Conservation (phyloP, 2,329 filamentous ascomycete species). For the Aphanoascus verrucosus region DNA sequence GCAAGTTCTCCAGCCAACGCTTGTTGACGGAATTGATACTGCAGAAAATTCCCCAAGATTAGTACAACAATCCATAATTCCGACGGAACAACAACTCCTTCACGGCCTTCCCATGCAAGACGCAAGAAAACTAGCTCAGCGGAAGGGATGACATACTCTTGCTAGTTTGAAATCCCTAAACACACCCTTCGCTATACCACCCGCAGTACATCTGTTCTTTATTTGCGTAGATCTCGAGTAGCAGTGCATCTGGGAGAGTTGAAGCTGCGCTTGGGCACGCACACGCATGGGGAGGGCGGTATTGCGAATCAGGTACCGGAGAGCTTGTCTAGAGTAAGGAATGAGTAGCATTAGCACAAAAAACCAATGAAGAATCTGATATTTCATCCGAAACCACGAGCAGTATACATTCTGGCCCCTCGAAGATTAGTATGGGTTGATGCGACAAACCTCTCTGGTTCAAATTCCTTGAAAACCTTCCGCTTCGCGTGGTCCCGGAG, state of each 20-base stretch:
- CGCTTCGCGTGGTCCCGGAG: constrained; percentile 96
- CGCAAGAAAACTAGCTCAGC: not conserved
- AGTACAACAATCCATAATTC: not conserved
- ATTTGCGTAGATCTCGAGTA: constrained; percentile 93
- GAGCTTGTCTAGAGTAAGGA: constrained; percentile 58
- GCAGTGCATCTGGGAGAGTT: constrained; percentile 88
- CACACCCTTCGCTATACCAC: constrained; percentile 84
- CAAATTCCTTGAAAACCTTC: constrained; percentile 75
- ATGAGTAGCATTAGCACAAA: not conserved
- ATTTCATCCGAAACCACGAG: not conserved
- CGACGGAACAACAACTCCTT: constrained; percentile 1
- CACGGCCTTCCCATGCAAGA: not conserved
- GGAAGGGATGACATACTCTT: constrained; percentile 53
- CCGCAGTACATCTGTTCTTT: constrained; percentile 82
- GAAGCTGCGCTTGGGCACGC: constrained; percentile 83
- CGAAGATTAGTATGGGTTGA: not conserved
- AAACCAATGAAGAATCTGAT: not conserved
- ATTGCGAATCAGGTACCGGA: constrained; percentile 88
- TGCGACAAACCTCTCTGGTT: constrained; percentile 66
- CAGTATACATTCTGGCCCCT: not conserved
- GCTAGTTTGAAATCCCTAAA: constrained; percentile 85
- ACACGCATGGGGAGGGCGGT: constrained; percentile 70
- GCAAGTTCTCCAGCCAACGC: constrained; percentile 76
- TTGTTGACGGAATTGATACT: constrained; percentile 91
- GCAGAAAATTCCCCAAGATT: constrained; percentile 20